Base-by-base conservation (phyloP, 768 basidiomycete genomes). In the Antrodiella citrinella region DNA sequence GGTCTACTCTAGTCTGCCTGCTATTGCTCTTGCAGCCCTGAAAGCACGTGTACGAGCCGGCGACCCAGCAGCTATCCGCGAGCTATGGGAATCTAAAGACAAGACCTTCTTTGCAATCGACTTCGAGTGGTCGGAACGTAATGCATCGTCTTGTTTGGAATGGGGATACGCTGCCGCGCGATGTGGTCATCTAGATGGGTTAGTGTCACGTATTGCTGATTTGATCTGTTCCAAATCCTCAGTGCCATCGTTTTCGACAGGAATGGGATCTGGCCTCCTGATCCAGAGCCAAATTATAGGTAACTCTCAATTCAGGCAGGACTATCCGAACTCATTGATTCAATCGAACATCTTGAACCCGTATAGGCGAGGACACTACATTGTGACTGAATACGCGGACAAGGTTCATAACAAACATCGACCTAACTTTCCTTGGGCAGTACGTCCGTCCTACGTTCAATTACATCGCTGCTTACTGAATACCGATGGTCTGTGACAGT, bases 141-240 rank as follows among this genome's bases (percentile, higher is more conserved):
- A 86, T 57, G 72, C 78, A 48, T 77, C 78, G 48, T 76, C 77
- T 43, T 78, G 80, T 54, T 61, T 88, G 44, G 89, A 90, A 64
- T 91, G 83, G 80, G 88, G 88, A 1, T 91, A 91, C 67, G 84
- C 89, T 23, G 84, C 84, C 10, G 75, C 88, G 42, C 71, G 87
- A 22, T 88, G 85, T 58, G 79, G 77, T 0, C 80, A 84, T 67
- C 66, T 91, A 35, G 76, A 83, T 51, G 72, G 76, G 84, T 88
- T 60, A 63, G 84, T 59, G 10, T 26, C 30, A 35, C 7, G n/a
- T n/a, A n/a, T n/a, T n/a, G n/a, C n/a, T n/a, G n/a, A n/a, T n/a
- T n/a, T n/a, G n/a, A n/a, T n/a, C n/a, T n/a, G n/a, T n/a, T n/a
- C n/a, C n/a, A n/a, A n/a, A n/a, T n/a, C n/a, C n/a, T n/a, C n/a